Evolutionary conservation across 73 alveolate genomes (phyloP).

Genomic region (Paramecium caudatum): DNA sequence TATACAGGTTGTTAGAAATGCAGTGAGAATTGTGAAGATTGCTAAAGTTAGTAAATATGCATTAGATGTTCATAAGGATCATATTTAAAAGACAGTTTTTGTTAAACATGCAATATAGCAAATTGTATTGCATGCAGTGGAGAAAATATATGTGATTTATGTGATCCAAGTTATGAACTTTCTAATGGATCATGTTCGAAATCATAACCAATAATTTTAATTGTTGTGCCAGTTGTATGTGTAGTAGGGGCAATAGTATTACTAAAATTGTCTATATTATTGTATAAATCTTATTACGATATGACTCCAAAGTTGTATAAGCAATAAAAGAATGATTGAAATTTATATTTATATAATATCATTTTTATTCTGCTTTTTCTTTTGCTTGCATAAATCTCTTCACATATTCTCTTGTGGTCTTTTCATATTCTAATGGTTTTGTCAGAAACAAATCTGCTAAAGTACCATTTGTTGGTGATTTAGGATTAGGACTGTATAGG

Average conservation of each 20-base stretch:
- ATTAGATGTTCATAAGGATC: neutral
- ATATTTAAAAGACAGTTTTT: neutral
- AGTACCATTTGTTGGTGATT: slow-evolving; percentile 9
- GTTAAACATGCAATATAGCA: neutral
- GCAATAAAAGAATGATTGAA: too few species aligned
- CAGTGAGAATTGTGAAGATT: neutral
- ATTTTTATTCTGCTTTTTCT: neutral
- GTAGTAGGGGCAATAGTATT: too few species aligned
- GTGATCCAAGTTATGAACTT: too few species aligned
- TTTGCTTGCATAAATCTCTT: slow-evolving; percentile 32
- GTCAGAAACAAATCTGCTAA: neutral
- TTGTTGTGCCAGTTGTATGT: neutral
- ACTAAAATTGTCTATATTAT: too few species aligned
- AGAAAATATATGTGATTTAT: too few species aligned
- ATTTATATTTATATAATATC: too few species aligned
- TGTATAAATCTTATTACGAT: too few species aligned
- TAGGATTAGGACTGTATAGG: slow-evolving; percentile 63
- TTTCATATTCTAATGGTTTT: slow-evolving; percentile 8
- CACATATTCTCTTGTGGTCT: neutral
- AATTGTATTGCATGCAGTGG: too few species aligned
- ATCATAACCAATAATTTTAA: neutral
- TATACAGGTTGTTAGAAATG: neutral
- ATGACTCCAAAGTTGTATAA: too few species aligned
- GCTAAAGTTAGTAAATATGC: neutral
- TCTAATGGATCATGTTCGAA: neutral